Evolutionary conservation across 2,329 filamentous ascomycete species (phyloP), one percentile per base, ranked within the genome.

Genomic region (Cryphonectria japonica): DNA sequence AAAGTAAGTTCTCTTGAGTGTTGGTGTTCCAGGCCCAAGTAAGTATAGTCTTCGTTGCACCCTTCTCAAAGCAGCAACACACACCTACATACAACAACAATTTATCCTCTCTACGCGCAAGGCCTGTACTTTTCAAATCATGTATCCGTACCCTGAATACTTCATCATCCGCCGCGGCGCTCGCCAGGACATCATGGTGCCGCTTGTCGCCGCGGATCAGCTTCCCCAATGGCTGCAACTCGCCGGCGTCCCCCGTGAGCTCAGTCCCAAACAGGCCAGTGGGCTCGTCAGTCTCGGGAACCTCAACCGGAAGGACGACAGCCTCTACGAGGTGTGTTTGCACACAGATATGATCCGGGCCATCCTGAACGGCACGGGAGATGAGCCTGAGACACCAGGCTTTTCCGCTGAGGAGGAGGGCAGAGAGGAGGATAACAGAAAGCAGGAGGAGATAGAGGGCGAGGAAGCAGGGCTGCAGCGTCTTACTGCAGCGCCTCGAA

Each of bases 191-290:
- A 76, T 78, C 8, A 80, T 85, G 3, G 85, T 88, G 0, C 87
- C 87, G 8, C 81, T 89, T n/a, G 80, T 89, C n/a, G 82, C 86
- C 0, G 77, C 83, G 16, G 86, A 88, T 75, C 80, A 87, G 72
- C 81, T 89, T 0, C 86, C 86, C 0, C 76, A 78, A 1, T 84
- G 83, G 79, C 73, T 87, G 4, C 78, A 83, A 6, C 75, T 86
- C 14, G 70, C 79, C 46, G 83, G 82, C 34, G 78, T 85, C 3
- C 84, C 85, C 3, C 83, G 84, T 7, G 74, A 80, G 67, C 77
- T 87, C 16, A 74, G 73, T 3, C 72, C 78, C 7, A 78, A 81
- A 50, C 79, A 86, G 69, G 81, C 80, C 1, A 73, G 72, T 6
- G 79, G 79, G 9, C 80, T 86, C 76, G 75, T 70, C 22, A 83